Percentiles rank a stretch among this genome's conserved stretches.
Conservation (phyloP, 2,329 filamentous ascomycete genomes). For the Akanthomyces dipterigenus region DNA sequence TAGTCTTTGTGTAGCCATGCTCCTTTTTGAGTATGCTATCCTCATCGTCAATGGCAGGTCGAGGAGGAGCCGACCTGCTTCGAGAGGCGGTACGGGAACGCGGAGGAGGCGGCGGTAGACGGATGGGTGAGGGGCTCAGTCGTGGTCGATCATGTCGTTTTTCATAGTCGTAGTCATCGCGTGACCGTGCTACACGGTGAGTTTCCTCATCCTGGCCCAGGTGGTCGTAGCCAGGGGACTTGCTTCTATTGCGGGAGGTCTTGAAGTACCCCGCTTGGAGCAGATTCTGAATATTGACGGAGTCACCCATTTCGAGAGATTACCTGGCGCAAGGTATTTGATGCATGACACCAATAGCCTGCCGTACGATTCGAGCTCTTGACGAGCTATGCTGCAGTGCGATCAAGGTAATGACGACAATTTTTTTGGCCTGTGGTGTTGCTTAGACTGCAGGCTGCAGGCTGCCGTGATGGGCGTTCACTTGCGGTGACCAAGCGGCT, state of each 20-base stretch:
- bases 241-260: conserved; percentile 33
- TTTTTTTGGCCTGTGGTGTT: background rate
- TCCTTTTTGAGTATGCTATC: conserved; percentile 55
- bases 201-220: background rate
- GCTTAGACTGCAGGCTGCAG: background rate
- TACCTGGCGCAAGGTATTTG: conserved; percentile 1
- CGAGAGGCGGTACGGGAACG: background rate
- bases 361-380: background rate
- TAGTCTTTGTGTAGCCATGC: conserved; percentile 31
- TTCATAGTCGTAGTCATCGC: background rate
- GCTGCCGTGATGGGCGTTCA: background rate
- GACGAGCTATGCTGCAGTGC: background rate
- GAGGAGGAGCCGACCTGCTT: conserved; percentile 39
- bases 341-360: conserved; percentile 2
- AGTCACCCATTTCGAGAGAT: conserved; percentile 35
- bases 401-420: background rate
- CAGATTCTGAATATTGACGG: conserved; percentile 38
- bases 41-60: conserved; percentile 66
- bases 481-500: conserved; percentile 1
- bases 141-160: background rate
- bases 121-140: background rate
- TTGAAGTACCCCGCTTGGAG: conserved; percentile 45
- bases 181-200: background rate
- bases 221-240: background rate
- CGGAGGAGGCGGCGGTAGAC: conserved; percentile 4